A percentile compares a stretch with the other conserved stretches of the same genome.
Conservation (phyloP, 225 moss, liverwort and hornwort species). For the Pleurozium schreberi region DNA sequence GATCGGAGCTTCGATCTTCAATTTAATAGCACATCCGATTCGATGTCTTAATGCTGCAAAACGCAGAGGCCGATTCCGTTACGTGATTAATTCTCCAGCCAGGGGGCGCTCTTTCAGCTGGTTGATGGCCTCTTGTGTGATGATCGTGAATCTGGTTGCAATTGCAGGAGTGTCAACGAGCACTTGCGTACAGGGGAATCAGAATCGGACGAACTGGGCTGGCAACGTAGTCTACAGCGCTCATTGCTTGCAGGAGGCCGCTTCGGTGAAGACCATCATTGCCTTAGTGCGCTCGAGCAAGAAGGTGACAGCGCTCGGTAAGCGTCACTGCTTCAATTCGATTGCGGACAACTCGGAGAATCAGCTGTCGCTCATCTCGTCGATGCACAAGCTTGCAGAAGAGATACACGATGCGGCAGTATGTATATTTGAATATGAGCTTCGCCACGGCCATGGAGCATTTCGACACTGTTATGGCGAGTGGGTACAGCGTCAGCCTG, state of each 20-base stretch:
- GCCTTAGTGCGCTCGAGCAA: background rate
- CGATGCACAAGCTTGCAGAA: conserved; percentile 5
- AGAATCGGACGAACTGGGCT: conserved; percentile 33
- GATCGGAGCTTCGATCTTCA: background rate
- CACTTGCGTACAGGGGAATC: background rate
- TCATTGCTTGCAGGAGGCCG: conserved; percentile 3
- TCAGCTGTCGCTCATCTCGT: conserved; percentile 16
- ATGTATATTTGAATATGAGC: conserved; percentile 14
- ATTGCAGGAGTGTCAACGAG: background rate
- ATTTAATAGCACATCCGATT: too few species aligned
- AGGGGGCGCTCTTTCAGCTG: background rate
- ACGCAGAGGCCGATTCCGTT: background rate
- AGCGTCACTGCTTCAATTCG: conserved; percentile 33
- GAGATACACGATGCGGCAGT: conserved; percentile 15
- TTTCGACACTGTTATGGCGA: conserved; percentile 12
- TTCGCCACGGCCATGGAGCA: background rate
- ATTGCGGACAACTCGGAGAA: conserved; percentile 30
- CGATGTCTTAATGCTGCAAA: background rate
- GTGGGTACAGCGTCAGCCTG: conserved; percentile 33
- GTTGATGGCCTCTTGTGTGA: background rate
- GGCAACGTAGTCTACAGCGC: conserved; percentile 18
- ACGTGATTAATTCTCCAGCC: background rate
- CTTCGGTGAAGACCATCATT: conserved; percentile 8
- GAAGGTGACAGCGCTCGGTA: conserved; percentile 15
- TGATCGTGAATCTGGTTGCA: background rate